These are phyloP conservation scores for Termitomyces heimii DNA, from an alignment of 768 basidiomycete species.

Conservation along the genomic window DNA sequence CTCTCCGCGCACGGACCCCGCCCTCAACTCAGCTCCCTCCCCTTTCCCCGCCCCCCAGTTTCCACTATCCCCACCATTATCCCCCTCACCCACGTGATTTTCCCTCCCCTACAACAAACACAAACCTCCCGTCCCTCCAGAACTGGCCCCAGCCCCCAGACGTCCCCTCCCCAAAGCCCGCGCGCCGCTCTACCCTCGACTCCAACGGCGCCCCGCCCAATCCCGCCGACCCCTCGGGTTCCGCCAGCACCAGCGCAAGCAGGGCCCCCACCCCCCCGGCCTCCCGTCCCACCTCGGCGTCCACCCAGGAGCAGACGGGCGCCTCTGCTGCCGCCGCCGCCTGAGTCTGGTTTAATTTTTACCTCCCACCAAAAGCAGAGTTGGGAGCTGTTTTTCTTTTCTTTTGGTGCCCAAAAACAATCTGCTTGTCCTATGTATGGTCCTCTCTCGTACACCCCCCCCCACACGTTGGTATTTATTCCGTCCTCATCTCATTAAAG, in stretches of 20 bases:
- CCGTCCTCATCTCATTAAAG: background rate
- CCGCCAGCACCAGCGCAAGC: background rate
- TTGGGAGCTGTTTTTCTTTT: no score
- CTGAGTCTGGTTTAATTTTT: background rate
- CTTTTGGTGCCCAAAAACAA: background rate
- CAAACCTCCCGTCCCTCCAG: background rate
- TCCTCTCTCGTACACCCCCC: background rate
- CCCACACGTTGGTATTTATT: background rate
- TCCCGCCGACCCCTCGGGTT: no score
- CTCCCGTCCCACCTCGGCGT: background rate
- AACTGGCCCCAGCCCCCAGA: background rate
- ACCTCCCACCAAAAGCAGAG: no score
- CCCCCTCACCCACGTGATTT: background rate
- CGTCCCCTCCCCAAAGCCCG: background rate
- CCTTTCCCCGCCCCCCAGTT: background rate
- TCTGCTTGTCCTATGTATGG: background rate
- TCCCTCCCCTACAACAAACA: background rate
- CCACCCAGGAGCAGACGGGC: background rate
- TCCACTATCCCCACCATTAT: background rate
- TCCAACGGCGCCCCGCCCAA: background rate
- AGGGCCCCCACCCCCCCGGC: background rate
- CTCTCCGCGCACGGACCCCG: conserved; percentile 20
- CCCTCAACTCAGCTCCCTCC: background rate
- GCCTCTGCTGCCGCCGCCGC: background rate
- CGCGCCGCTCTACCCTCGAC: background rate